These are phyloP conservation scores for Plenodomus biglobosus DNA, from an alignment of 2,329 filamentous ascomycete genomes.

Conservation along the genomic window DNA sequence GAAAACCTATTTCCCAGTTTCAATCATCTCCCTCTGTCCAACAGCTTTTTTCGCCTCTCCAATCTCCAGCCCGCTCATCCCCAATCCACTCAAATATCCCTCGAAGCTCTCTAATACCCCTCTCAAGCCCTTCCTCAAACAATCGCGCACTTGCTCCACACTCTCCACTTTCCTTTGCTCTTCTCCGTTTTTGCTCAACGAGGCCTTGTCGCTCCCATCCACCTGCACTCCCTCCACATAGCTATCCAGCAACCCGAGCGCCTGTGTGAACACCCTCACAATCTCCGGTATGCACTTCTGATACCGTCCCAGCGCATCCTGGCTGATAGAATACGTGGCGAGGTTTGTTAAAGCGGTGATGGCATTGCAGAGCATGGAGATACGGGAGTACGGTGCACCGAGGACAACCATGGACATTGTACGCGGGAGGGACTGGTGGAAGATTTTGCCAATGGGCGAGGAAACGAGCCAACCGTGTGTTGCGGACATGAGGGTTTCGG, in stretches of 20 bases:
- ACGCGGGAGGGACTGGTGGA: constrained; percentile 69
- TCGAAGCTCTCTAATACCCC: constrained; percentile 72
- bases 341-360: constrained; percentile 69
- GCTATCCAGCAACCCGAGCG: neutral
- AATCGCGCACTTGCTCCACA: constrained; percentile 68
- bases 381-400: constrained; percentile 70
- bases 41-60: constrained; percentile 55
- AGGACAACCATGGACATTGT: constrained; percentile 68
- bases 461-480: constrained; percentile 30
- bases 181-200: constrained; percentile 35
- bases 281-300: constrained; percentile 75
- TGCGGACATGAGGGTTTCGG: constrained; percentile 29
- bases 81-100: constrained; percentile 70
- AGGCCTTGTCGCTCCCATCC: neutral
- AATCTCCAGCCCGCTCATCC: constrained; percentile 70
- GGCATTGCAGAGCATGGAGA: constrained; percentile 50
- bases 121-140: constrained; percentile 65
- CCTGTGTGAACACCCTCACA: constrained; percentile 67
- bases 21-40: constrained; percentile 1
- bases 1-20: too few relatives aligned
- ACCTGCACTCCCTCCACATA: neutral
- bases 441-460: constrained; percentile 63
- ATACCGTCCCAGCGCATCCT: constrained; percentile 86
- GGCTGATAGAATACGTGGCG: constrained; percentile 70
- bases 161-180: constrained; percentile 55